Base-by-base conservation (phyloP, 2,329 filamentous ascomycete genomes). In the Colletotrichum eremochloae region DNA sequence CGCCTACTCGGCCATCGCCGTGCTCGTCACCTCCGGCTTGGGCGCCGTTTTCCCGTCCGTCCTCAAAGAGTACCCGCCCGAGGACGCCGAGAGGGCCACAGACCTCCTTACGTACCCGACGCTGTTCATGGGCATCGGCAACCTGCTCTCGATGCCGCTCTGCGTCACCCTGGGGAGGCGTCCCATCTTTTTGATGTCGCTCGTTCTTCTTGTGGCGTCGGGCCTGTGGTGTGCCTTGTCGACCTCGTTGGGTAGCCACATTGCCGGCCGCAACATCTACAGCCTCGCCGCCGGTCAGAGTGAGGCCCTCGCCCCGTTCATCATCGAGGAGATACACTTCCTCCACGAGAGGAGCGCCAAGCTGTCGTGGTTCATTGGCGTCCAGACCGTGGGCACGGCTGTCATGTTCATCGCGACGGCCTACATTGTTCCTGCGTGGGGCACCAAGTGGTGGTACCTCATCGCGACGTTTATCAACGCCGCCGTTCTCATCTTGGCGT, bases 61-160 rank as follows among this genome's bases (percentile, higher is more conserved):
- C 5, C 75, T 77, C 12, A 72, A 74, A 0, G 24, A 68, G 31
- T 76, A 75, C 8, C 63, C 76, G 5, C 67, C 72, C 5, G 44
- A 61, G 8, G 61, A 72, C 6, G 73, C 72, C 3, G 74, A 33
- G 20, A 64, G 63, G 5, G 68, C 68, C 4, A 63, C 68, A 1
- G 76, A 78, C 66, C 75, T 81, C n/a, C 76, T 81, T 65, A 81
- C 78, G 3, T 80, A 77, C 42, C 79, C 79, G 1, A 75, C 77
- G 0, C 75, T 80, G 11, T 78, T 79, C 72, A 77, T 78, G 75
- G 77, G 76, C 42, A 69, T 78, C 18, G 77, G 77, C 3, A 78
- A 78, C 67, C 56, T 81, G 31, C 69, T 81, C 29, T 76, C 78
- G 12, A 80, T 81, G 78, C 80, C 80, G 9, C 67, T 81, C 9